Conservation (phyloP, 495 filamentous ascomycete species). For the Lasiosphaeriaceae sp. region DNA sequence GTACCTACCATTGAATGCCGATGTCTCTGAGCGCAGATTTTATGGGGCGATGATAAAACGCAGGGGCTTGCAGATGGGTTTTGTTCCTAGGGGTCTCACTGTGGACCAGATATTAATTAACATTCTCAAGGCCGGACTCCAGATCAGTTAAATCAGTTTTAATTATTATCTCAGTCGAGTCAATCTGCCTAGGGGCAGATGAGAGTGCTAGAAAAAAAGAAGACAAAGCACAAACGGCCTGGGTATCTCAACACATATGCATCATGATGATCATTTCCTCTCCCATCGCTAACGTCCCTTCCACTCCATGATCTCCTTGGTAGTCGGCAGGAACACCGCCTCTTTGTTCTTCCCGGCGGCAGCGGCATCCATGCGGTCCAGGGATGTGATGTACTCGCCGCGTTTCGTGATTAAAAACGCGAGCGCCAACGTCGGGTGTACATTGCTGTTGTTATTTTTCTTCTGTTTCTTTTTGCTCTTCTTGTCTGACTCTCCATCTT, state of each 20-base stretch:
- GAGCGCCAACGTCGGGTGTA: constrained; percentile 26
- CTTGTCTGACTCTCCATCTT: background rate
- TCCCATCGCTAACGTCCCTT: constrained; percentile 18
- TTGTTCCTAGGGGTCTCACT: too few relatives aligned
- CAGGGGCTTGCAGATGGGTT: too few relatives aligned
- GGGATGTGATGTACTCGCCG: constrained; percentile 19
- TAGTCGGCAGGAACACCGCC: constrained; percentile 25
- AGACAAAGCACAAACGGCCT: background rate
- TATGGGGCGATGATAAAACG: too few relatives aligned
- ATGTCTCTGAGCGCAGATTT: too few relatives aligned
- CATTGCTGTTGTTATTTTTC: constrained; percentile 8
- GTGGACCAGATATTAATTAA: too few relatives aligned
- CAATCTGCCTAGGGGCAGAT: too few relatives aligned
- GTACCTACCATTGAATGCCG: too few relatives aligned
- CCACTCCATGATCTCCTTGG: constrained; percentile 33
- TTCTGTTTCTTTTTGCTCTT: background rate
- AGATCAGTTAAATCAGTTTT: too few relatives aligned
- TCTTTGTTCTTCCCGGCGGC: constrained; percentile 2
- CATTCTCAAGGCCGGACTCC: too few relatives aligned
- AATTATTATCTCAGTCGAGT: too few relatives aligned
- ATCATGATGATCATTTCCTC: too few relatives aligned
- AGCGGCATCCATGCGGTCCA: background rate
- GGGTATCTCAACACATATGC: constrained; percentile 1
- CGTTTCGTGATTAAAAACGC: constrained; percentile 28
- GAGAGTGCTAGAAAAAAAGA: background rate